A percentile compares a stretch with the other conserved stretches of the same genome.
phyloP scores from a whole-genome alignment of 2,329 filamentous ascomycete genomes.

The Aspergillus sp. region DNA sequence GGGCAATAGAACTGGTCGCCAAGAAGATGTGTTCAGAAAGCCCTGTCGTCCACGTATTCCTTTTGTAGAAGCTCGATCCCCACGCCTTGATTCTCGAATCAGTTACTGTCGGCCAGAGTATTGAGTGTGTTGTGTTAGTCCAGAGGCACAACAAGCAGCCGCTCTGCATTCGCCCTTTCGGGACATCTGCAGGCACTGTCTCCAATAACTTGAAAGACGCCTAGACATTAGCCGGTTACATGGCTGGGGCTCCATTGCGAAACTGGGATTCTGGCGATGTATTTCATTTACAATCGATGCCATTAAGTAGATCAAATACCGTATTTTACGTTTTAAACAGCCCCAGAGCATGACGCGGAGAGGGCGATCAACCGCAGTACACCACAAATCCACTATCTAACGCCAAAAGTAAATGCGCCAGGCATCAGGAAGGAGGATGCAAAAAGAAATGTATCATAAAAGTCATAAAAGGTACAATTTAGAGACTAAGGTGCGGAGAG shows the following conservation, averaged over 20 bases:
- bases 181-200: background rate
- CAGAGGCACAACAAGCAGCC: background rate
- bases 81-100: background rate
- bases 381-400: background rate
- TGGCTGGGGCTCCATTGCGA: background rate
- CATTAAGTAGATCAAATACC: background rate
- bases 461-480: background rate
- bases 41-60: background rate
- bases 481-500: background rate
- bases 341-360: background rate
- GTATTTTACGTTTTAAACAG: conserved; percentile 7
- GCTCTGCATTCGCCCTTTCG: background rate
- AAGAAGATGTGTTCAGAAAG: background rate
- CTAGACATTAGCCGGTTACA: background rate
- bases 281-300: background rate
- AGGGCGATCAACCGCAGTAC: background rate
- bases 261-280: conserved; percentile 6
- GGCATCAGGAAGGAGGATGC: background rate
- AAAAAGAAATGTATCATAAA: background rate
- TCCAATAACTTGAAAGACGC: background rate
- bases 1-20: background rate
- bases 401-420: background rate
- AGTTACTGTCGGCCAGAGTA: background rate
- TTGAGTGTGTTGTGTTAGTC: background rate
- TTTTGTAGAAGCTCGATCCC: background rate